Base-by-base conservation (phyloP, 1,284 basidiomycete genomes). In the Rhodotorula sp. region DNA sequence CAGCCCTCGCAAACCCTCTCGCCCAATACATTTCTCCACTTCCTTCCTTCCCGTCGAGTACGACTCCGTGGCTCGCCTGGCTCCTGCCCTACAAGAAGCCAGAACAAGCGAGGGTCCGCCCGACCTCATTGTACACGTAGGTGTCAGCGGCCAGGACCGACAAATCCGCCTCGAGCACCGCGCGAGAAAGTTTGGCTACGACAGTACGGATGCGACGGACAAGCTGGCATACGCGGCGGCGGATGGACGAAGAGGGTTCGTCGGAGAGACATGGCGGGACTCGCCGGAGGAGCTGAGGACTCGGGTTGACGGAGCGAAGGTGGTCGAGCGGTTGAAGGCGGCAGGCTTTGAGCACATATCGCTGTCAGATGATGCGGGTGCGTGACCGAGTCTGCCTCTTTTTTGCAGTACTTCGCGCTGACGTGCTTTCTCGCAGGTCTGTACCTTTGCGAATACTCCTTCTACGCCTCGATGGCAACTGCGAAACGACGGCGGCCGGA, bases 391-490 rank as follows among this genome's bases (percentile, higher is more conserved):
- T 24, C 10, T 29, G 11, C 4, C 20, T 24, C 13, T 4, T 1
- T 44, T 30, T 22, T 30, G 4, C 49, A 2, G 15, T 2, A 17
- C 13, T 17, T 22, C 48, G 34, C 34, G 1, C 39, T 48, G 3
- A 27, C 4, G 24, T 20, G 22, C 30, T 6, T 8, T 7, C 15
- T 27, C 19, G 11, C 58, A 64, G 69, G 69, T 1, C 49, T 70
- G 20, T 70, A 70, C 48, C 54, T 70, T 1, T 70, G 69, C 62
- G 69, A 70, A 24, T 70, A 58, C 58, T 61, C 65, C 34, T 64
- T 29, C 54, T 70, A 53, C 46, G 24, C 53, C 15, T 64, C 61
- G 11, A 39, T 70, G 30, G 61, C 61, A 13, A 47, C 54, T 6
- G 64, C 69, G 1, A 22, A 1, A 2, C 36, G 39, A 13, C 27